Percentiles rank a stretch among this genome's conserved stretches.
Evolutionary conservation across 495 filamentous ascomycete genomes (phyloP).

Genomic region (Aspergillus steynii): DNA sequence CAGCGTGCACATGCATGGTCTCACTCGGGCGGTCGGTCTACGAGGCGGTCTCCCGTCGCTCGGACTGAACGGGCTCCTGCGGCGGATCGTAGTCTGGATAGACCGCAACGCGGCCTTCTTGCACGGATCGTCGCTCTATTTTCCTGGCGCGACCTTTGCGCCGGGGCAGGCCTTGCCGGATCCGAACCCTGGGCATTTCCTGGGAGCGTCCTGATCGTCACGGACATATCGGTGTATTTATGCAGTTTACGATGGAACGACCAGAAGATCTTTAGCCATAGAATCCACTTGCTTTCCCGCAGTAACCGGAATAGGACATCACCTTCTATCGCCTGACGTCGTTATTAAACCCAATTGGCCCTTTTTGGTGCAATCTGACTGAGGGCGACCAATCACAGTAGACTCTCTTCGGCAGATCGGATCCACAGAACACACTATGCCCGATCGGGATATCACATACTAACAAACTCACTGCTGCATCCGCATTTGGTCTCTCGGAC

Average conservation of each 20-base stretch:
- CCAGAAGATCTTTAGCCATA: neutral
- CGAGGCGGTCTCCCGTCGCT: constrained; percentile 39
- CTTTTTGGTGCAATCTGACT: no score
- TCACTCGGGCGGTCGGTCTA: constrained; percentile 29
- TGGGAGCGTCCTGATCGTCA: constrained; percentile 23
- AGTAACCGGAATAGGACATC: constrained; percentile 3
- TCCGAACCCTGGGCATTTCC: constrained; percentile 33
- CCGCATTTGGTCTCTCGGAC: neutral
- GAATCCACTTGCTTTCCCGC: neutral
- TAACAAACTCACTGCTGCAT: constrained; percentile 6
- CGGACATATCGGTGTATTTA: constrained; percentile 1
- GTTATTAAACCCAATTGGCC: neutral
- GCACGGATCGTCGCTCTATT: constrained; percentile 28
- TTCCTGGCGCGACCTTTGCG: constrained; percentile 21
- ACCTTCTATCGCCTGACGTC: neutral
- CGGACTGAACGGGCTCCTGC: constrained; percentile 40
- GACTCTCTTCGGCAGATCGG: neutral
- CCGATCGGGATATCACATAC: constrained; percentile 18
- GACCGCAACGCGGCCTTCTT: constrained; percentile 44
- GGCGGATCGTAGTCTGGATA: constrained; percentile 46
- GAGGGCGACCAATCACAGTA: neutral
- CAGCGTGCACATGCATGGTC: constrained; percentile 42
- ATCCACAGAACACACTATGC: neutral
- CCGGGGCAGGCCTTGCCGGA: constrained; percentile 23
- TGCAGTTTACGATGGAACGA: neutral